Evolutionary conservation across 768 basidiomycete species (phyloP).

Genomic region (Pulveroboletus frians): DNA sequence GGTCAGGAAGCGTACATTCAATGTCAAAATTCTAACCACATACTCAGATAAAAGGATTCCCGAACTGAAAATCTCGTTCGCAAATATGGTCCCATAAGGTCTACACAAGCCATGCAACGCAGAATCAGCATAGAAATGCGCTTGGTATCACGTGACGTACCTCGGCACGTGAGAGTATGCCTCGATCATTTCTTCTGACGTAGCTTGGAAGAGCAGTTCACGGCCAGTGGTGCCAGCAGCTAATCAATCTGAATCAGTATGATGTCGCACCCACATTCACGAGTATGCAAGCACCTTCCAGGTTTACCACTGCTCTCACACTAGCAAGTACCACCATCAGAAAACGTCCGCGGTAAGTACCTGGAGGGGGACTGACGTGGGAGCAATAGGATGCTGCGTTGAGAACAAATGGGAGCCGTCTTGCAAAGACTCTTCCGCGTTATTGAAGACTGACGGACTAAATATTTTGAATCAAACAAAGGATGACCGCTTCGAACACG

Average conservation of each 20-base stretch:
- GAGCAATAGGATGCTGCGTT: constrained; percentile 74
- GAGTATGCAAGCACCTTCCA: constrained; percentile 57
- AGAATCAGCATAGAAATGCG: not conserved
- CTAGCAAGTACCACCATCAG: constrained; percentile 33
- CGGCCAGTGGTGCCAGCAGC: constrained; percentile 86
- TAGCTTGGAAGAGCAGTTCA: constrained; percentile 93
- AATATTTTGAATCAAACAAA: not conserved
- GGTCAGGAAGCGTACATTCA: constrained; percentile 8
- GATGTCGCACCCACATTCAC: not conserved
- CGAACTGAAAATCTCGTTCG: constrained; percentile 89
- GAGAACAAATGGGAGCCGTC: constrained; percentile 93
- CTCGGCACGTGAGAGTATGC: constrained; percentile 83
- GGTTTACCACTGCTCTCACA: constrained; percentile 81
- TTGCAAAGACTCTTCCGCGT: constrained; percentile 92
- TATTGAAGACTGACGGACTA: constrained; percentile 71
- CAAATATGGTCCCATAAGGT: constrained; percentile 84
- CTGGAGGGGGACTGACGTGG: constrained; percentile 47
- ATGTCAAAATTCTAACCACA: constrained; percentile 10
- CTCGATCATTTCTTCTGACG: constrained; percentile 89
- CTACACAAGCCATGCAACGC: constrained; percentile 33
- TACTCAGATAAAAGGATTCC: constrained; percentile 89
- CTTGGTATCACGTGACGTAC: constrained; percentile 29
- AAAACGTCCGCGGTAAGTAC: not conserved
- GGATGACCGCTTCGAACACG: constrained; percentile 25
- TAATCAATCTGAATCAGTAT: constrained; percentile 22